Base-by-base conservation (phyloP, 2,329 filamentous ascomycete genomes). In the Rutstroemia sp. region DNA sequence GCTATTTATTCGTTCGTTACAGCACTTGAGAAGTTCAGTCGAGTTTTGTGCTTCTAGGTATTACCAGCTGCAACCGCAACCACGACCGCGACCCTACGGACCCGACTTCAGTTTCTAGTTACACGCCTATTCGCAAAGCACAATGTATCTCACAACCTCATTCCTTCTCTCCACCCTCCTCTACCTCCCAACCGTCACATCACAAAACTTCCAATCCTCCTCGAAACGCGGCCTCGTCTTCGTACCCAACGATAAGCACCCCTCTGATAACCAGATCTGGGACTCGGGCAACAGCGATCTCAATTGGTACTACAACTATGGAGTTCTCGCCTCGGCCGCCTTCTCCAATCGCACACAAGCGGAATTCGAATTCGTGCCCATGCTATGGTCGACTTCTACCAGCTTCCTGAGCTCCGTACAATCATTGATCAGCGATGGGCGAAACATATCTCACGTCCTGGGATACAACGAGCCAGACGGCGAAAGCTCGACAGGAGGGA, bases 251-350 rank as follows among this genome's bases (percentile, higher is more conserved):
- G 60, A 72, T 5, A 68, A 78, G 1, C 73, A 77, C 56, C 76
- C 81, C 0, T 58, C 74, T 16, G 88, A 92, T 71, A 82, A 89
- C 72, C 68, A 76, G 48, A 75, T 87, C 64, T 92, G 87, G 86
- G 73, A 76, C 10, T 69, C 75, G 45, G 52, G 73, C 5, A 76
- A 75, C 39, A 81, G 79, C 17, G 79, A 83, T 44, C 72, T 92
- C 55, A 86, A 83, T 3, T 94, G 89, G 89, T 94, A 94, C 76
- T 94, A 92, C 78, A 92, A 92, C 74, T 94, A 92, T 71, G 71
- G 73, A 25, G 66, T 75, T 19, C 67, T 70, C 3, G 87, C 88
- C 1, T 81, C 83, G 0, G 60, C 71, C 0, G 73, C 73, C 44
- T 85, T 78, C 67, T 61, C 70, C 42, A 70, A 75, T 50, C 65